A percentile compares a stretch with the other conserved stretches of the same genome.
Evolutionary conservation across 805 yeast genomes (phyloP).

Genomic region (Cyberlindnera americana): DNA sequence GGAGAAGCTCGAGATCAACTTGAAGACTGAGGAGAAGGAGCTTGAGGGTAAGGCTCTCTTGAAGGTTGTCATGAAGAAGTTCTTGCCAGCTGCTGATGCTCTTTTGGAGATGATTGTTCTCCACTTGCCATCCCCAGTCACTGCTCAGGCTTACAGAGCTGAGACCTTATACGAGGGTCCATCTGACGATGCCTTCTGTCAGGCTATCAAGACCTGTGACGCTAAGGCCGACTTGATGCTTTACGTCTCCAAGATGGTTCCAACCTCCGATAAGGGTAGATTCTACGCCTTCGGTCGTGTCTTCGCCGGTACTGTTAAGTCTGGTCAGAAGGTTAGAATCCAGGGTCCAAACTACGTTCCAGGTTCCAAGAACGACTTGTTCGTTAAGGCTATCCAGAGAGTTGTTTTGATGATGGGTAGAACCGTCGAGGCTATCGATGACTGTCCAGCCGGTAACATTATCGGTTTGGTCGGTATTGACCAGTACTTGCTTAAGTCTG

Average conservation of each 20-base stretch:
- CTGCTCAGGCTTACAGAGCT: constrained; percentile 99
- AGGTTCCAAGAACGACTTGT: constrained; percentile 97
- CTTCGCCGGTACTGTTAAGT: constrained; percentile 98
- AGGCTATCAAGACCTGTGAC: constrained; percentile 97
- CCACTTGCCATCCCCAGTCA: constrained; percentile 99
- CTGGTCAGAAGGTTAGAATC: constrained; percentile 99
- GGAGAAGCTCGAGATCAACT: constrained; percentile 88
- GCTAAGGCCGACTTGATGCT: constrained; percentile 97
- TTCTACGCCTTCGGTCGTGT: constrained; percentile 99
- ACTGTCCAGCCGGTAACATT: constrained; percentile 99
- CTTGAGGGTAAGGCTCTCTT: constrained; percentile 98
- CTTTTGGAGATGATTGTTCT: constrained; percentile 97
- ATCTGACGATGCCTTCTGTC: constrained; percentile 82
- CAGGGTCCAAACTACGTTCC: constrained; percentile 99
- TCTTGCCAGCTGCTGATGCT: constrained; percentile 99
- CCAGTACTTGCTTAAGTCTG: constrained; percentile 98
- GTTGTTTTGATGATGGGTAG: constrained; percentile 99
- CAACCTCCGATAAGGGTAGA: constrained; percentile 99
- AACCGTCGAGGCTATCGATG: constrained; percentile 95
- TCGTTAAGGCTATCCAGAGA: constrained; percentile 97
- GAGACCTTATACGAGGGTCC: constrained; percentile 99
- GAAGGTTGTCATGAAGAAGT: constrained; percentile 98
- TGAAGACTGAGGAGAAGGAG: constrained; percentile 96
- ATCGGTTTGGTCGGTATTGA: constrained; percentile 99
- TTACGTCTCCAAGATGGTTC: constrained; percentile 99